Evolutionary conservation across 768 basidiomycete genomes (phyloP), one percentile per base, ranked within the genome.

Genomic region (Phylloporus scabripes): DNA sequence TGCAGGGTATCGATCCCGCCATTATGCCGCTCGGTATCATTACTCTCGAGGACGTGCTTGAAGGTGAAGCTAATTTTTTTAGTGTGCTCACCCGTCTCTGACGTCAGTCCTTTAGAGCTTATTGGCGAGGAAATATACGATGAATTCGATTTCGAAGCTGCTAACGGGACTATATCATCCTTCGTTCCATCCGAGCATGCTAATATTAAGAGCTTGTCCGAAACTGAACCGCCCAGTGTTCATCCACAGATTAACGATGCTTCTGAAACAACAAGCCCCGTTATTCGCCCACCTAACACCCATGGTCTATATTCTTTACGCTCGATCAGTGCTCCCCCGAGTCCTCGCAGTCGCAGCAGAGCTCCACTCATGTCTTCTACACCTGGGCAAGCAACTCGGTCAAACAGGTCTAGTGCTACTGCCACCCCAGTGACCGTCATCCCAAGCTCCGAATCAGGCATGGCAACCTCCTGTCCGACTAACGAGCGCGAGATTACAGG

Each of bases 71-170:
- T 12, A 26, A 48, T 26, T 17, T 18, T 42, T 5, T 3, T 34
- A n/a, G 5, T 8, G 5, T 32, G 9, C 12, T 38, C 3, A 5
- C 17, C 24, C 4, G 10, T 29, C 0, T 17, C 48, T 59, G 31
- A 64, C 9, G 18, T 48, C 3, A 5, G 3, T 15, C n/a, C 14
- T 43, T 29, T 57, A 89, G 92, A 93, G 62, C 75, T 94, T 10
- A 93, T 94, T 48, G 92, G 92, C 12, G 90, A 93, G 69, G 92
- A 93, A 60, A 92, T 94, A 45, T 90, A 88, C 52, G 90, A 93
- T 60, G 92, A 93, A 69, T 92, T 89, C 62, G 91, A 92, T 60
- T 76, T 78, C 10, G 80, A 88, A 65, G 88, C 86, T 36, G 79
- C 79, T n/a, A 78, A 74, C 53, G 79, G 77, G 74, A 60, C 79